Evolutionary conservation across 2,329 filamentous ascomycete genomes (phyloP).

Genomic region (Endothia cerciana): DNA sequence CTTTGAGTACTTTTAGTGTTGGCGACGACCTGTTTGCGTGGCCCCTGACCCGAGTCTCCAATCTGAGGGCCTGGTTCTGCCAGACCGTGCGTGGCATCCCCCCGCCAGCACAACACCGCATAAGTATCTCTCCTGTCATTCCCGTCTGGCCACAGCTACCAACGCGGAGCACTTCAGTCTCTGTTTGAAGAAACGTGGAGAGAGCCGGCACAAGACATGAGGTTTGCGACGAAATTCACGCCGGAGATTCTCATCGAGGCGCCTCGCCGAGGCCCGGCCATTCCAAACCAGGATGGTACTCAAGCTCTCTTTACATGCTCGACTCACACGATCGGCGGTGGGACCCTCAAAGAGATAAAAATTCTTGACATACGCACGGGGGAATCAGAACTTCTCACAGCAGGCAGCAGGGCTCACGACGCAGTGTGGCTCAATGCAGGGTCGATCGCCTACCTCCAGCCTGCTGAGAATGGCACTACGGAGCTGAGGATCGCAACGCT

Average conservation of each 20-base stretch:
- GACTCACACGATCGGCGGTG: slow-evolving; percentile 39
- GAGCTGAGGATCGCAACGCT: slow-evolving; percentile 37
- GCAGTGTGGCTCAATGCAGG: slow-evolving; percentile 43
- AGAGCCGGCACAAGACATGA: background rate
- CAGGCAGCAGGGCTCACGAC: slow-evolving; percentile 38
- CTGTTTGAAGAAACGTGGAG: background rate
- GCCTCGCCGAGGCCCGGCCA: slow-evolving; percentile 34
- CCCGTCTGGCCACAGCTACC: background rate
- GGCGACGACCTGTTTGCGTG: slow-evolving; percentile 2
- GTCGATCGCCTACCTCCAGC: slow-evolving; percentile 40
- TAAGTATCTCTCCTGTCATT: background rate
- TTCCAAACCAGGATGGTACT: slow-evolving; percentile 44
- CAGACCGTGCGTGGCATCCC: background rate
- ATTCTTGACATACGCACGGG: slow-evolving; percentile 41
- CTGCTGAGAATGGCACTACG: slow-evolving; percentile 37
- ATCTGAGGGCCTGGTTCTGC: background rate
- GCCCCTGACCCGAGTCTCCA: background rate
- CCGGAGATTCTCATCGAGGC: slow-evolving; percentile 32
- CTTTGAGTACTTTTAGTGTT: background rate
- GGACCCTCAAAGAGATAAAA: slow-evolving; percentile 40
- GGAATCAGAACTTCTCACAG: slow-evolving; percentile 34
- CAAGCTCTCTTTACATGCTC: slow-evolving; percentile 43
- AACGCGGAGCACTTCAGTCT: background rate
- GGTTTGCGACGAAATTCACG: slow-evolving; percentile 28
- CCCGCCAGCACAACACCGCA: background rate